phyloP scores from a whole-genome alignment of 1,139 yeast species.

The Blastobotrys persicus region DNA sequence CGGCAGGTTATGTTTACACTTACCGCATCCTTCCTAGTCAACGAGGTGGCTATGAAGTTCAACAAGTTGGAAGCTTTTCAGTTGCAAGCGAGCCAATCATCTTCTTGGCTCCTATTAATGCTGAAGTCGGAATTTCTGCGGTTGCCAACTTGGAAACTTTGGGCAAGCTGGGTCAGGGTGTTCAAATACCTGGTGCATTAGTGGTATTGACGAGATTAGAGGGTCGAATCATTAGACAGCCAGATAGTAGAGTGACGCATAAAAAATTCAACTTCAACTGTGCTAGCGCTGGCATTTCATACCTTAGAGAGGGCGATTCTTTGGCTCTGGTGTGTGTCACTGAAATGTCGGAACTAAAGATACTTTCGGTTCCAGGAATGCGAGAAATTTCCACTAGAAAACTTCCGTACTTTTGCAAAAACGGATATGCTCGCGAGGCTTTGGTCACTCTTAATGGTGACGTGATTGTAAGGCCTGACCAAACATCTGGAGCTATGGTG shows the following conservation, averaged over 20 bases:
- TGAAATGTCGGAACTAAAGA: constrained; percentile 42
- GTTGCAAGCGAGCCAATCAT: constrained; percentile 51
- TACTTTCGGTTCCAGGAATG: constrained; percentile 53
- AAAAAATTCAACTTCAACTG: constrained; percentile 42
- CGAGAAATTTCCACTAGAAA: constrained; percentile 46
- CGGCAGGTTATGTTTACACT: constrained; percentile 66
- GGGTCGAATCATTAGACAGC: constrained; percentile 60
- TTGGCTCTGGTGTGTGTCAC: constrained; percentile 44
- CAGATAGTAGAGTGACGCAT: constrained; percentile 53
- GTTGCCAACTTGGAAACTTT: constrained; percentile 61
- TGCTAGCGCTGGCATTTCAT: constrained; percentile 60
- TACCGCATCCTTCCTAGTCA: constrained; percentile 67
- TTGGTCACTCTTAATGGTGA: constrained; percentile 71
- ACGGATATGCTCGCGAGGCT: constrained; percentile 43
- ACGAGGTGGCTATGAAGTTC: constrained; percentile 66
- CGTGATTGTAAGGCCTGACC: constrained; percentile 56
- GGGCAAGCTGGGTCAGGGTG: constrained; percentile 61
- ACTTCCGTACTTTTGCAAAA: constrained; percentile 44
- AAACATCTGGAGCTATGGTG: constrained; percentile 55
- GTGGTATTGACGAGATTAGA: constrained; percentile 60
- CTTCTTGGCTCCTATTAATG: constrained; percentile 57
- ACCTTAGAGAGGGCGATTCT: constrained; percentile 42
- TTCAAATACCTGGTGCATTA: constrained; percentile 59
- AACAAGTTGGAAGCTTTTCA: constrained; percentile 50
- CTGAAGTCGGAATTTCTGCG: constrained; percentile 57